Conservation (phyloP, 108 stramenopile genomes). For the Nitzschia sp. region DNA sequence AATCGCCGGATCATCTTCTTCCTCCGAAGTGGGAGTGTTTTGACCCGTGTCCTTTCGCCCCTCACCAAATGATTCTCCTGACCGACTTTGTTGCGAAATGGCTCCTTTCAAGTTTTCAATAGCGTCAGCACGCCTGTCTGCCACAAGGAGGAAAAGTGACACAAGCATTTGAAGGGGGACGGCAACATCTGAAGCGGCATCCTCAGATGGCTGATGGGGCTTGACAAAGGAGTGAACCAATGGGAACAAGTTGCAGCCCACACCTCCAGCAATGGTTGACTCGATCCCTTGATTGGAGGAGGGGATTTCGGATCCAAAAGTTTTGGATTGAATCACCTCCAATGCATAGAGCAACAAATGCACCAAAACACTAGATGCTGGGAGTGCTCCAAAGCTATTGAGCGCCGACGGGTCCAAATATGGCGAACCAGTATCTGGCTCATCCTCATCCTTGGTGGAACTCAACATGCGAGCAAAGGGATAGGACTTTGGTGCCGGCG, state of each 20-base stretch:
- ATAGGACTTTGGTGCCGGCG: slow-evolving; percentile 28
- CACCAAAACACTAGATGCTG: slow-evolving; percentile 60
- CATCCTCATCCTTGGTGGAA: slow-evolving; percentile 11
- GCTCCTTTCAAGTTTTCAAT: slow-evolving; percentile 42
- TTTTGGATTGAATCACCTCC: slow-evolving; percentile 33
- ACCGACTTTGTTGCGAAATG: slow-evolving; percentile 19
- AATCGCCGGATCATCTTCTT: slow-evolving; percentile 65
- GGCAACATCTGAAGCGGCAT: slow-evolving; percentile 10
- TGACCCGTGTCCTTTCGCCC: slow-evolving; percentile 26
- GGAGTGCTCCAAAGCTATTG: slow-evolving; percentile 61
- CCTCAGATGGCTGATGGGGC: slow-evolving; percentile 6
- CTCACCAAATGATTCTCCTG: neutral
- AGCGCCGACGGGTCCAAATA: slow-evolving; percentile 63
- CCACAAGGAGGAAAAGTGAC: slow-evolving; percentile 25
- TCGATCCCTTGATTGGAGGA: neutral
- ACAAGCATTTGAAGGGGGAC: slow-evolving; percentile 45
- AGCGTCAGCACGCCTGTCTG: slow-evolving; percentile 42
- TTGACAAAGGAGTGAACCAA: slow-evolving; percentile 19
- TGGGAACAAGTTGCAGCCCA: slow-evolving; percentile 37
- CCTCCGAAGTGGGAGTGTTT: slow-evolving; percentile 33
- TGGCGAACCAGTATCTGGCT: slow-evolving; percentile 23
- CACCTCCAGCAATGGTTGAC: slow-evolving; percentile 36
- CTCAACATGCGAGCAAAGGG: slow-evolving; percentile 20
- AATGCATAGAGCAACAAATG: slow-evolving; percentile 51
- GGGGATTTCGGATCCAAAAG: slow-evolving; percentile 16